Evolutionary conservation across 805 yeast genomes (phyloP), one percentile per base, ranked within the genome.

Genomic region (Candida stauntonica): DNA sequence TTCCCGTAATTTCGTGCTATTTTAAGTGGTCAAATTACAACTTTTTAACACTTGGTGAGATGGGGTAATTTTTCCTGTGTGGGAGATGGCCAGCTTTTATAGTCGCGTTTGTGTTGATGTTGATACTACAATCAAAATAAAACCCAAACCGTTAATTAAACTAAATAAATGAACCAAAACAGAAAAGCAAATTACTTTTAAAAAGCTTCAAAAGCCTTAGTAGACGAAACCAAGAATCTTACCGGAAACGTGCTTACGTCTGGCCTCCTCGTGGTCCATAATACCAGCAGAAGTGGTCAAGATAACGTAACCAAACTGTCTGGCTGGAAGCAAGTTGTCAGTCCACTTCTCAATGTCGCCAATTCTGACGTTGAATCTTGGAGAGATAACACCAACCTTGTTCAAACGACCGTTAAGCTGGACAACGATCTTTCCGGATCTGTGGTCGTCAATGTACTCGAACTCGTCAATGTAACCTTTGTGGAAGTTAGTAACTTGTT

Each of bases 241-340:
- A 73, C 98, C 98, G 60, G 96, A 87, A 61, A 89, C 97, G 77
- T 89, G 97, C 87, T 89, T 91, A 82, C 97, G 85, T 82, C 95
- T 86, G 64, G 98, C 98, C 79, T 89, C 97, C 79, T 91, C 97
- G 78, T 89, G 98, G 81, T 91, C 97, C 95, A 89, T 87, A 63
- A 89, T 89, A 77, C 98, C 98, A 63, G 97, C 96, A 63, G 97
- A 91, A 61, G 98, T 89, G 73, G 98, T 91, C 70, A 89, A 81
- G 72, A 89, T 86, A 65, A 89, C 89, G 81, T 72, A 88, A 76
- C 98, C 98, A 66, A 89, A 89, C 75, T 89, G 98, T 84, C 98
- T 87, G 57, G 98, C 95, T 70, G 98, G 98, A 66, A 89, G 78
- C 67, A 89, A 82, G 85, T 88, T 87, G 71, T 82, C 95, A 60